Conservation (phyloP, 805 yeast species). For the Metschnikowia chrysomelidarum region DNA sequence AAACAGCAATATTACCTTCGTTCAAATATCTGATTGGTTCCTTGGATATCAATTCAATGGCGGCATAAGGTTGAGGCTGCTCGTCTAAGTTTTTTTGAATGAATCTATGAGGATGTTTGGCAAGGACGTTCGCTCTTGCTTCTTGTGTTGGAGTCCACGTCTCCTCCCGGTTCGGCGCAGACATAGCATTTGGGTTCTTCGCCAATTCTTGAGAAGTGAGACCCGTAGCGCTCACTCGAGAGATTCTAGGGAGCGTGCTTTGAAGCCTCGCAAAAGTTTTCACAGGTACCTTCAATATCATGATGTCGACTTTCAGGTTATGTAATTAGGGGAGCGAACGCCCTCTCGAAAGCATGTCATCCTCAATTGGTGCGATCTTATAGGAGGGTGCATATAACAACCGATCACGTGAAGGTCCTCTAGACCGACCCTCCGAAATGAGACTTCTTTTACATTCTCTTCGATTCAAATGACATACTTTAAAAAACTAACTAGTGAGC, state of each 20-base stretch:
- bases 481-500: too few species aligned
- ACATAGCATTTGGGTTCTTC: constrained; percentile 40
- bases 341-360: neutral
- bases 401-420: constrained; percentile 5
- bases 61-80: constrained; percentile 82
- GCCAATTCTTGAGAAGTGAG: constrained; percentile 20
- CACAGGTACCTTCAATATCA: constrained; percentile 5
- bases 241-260: constrained; percentile 11
- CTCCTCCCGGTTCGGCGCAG: constrained; percentile 72
- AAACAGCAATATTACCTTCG: constrained; percentile 64
- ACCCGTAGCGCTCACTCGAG: constrained; percentile 16
- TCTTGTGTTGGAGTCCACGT: constrained; percentile 75
- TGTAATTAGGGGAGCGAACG: neutral
- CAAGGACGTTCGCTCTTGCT: constrained; percentile 53
- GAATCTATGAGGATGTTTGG: constrained; percentile 57
- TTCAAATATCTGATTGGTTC: constrained; percentile 65
- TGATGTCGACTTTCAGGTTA: neutral
- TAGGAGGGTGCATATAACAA: constrained; percentile 1
- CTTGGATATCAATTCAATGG: constrained; percentile 76
- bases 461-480: too few species aligned
- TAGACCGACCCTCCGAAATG: neutral
- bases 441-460: too few species aligned
- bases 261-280: constrained; percentile 14
- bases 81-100: constrained; percentile 62
- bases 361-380: constrained; percentile 6